Conservation (phyloP, 2,329 filamentous ascomycete genomes). For the Fusarium robinianum region DNA sequence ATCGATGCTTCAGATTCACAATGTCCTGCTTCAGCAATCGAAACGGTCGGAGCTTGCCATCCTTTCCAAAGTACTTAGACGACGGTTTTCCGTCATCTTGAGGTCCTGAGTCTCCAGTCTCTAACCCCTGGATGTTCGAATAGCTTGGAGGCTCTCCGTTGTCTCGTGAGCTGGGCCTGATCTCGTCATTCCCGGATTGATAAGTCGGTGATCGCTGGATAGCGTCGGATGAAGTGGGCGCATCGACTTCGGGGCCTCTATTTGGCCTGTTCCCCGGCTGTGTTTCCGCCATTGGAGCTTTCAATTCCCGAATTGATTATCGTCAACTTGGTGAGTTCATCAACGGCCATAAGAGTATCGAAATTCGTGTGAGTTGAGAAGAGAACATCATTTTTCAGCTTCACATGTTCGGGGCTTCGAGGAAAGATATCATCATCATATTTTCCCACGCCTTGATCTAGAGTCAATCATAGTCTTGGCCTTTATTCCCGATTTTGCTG, state of each 20-base stretch:
- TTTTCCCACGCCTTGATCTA: constrained; percentile 18
- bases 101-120: neutral
- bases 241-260: neutral
- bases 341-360: no score
- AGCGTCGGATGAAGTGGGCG: neutral
- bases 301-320: neutral
- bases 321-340: neutral
- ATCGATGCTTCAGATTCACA: constrained; percentile 51
- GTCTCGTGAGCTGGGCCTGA: constrained; percentile 13
- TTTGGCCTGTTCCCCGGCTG: neutral
- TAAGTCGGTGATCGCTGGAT: constrained; percentile 12
- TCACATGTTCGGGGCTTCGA: neutral
- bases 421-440: constrained; percentile 8
- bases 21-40: constrained; percentile 57
- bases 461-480: constrained; percentile 6
- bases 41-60: constrained; percentile 55
- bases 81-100: neutral
- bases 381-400: no score
- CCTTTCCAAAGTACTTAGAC: constrained; percentile 38
- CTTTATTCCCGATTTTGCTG: constrained; percentile 1
- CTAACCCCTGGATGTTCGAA: neutral
- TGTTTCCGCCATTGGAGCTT: neutral
- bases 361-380: no score
- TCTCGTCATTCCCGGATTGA: constrained; percentile 17
- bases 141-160: neutral